Evolutionary conservation across 1,284 basidiomycete genomes (phyloP), one percentile per base, ranked within the genome.

Genomic region (Puccinia coronata): DNA sequence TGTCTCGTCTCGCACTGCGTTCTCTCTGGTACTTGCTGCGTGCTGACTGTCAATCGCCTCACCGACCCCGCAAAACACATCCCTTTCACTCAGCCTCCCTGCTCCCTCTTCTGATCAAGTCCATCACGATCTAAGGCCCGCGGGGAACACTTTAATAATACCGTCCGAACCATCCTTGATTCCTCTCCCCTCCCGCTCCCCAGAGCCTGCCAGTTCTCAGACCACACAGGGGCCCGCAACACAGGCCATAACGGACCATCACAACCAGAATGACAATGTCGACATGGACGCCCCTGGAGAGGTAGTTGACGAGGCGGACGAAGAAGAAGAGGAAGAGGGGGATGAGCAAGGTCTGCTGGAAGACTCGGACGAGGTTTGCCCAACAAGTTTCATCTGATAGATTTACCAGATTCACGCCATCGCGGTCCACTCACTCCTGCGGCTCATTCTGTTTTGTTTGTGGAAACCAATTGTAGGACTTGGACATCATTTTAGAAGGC

Each of bases 401-500:
- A 74, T n/a, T 20, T 28, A 20, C 11, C 2, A 3, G 16, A 31
- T 25, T 49, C 43, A 34, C 49, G 23, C 53, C 43, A 63, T 34
- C 61, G 14, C 28, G 34, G n/a, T n/a, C 39, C 65, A 47, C 20
- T 53, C 18, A 25, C 51, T 18, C 18, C 47, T 34, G 20, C 12
- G 25, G 49, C n/a, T 55, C 43, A 72, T 14, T 12, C 28, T 11
- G 28, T 55, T 49, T 72, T 53, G 9, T 72, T 55, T 16, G 70
- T 18, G 18, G n/a, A 72, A 43, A 31, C 47, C 9, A 57, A 34
- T 57, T 6, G 12, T 47, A 80, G 77, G 77, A 80, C 70, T 70
- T 80, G 41, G 65, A 80, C 41, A 80, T 80, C 69, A 80, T 80
- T 28, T 49, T 80, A 47, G 77, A 80, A 63, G 77, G 77, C 39